Evolutionary conservation across 2,329 filamentous ascomycete species (phyloP).

Genomic region (Dryadomyces quercivorus): DNA sequence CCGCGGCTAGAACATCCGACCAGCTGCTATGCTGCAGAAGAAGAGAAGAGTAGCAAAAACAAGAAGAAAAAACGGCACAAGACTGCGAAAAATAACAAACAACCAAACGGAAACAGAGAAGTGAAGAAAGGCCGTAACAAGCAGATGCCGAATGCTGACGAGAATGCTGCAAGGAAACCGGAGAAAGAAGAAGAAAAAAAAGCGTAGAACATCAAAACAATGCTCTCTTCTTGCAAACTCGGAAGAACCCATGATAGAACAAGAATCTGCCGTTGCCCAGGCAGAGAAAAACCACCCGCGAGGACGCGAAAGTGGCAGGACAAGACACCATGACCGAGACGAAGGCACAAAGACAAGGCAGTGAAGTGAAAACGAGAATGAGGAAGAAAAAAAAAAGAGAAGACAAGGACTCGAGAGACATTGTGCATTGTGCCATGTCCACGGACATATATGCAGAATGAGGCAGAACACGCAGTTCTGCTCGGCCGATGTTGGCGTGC

Average conservation of each 20-base stretch:
- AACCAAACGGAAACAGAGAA: neutral
- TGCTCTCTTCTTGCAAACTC: neutral
- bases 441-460: neutral
- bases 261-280: neutral
- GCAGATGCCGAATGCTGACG: neutral
- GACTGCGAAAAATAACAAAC: neutral
- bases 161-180: neutral
- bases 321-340: constrained; percentile 11
- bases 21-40: neutral
- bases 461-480: neutral
- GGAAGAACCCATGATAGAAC: neutral
- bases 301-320: constrained; percentile 2
- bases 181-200: neutral
- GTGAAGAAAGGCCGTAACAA: neutral
- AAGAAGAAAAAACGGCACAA: neutral
- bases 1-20: neutral
- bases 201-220: neutral
- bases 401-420: neutral
- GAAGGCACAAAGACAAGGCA: constrained; percentile 1
- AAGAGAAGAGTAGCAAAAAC: neutral
- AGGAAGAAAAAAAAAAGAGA: neutral
- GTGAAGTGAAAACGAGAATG: neutral
- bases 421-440: neutral
- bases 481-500: no score
- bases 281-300: neutral